Base-by-base conservation (phyloP, 208 protist genomes). In the Crithidia acanthocephali region DNA sequence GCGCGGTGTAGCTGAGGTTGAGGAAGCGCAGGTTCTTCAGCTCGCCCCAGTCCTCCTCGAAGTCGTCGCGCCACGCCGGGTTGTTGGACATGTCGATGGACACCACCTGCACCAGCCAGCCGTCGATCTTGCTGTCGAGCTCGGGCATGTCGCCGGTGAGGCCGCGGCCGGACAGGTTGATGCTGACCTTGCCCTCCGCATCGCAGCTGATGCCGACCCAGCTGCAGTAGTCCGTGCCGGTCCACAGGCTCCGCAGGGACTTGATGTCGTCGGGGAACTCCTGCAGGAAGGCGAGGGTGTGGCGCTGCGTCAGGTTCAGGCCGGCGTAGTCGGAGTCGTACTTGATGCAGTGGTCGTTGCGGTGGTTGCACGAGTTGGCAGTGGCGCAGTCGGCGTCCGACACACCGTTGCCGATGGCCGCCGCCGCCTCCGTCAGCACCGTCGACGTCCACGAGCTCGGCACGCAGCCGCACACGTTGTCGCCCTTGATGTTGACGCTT, bases 51-150 rank as follows among this genome's bases (percentile, higher is more conserved):
- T 20, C 28, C 28, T 13, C 25, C 0, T 35, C 47, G 33, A 79
- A 70, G 27, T 1, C 33, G 35, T 67, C 67, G 32, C 2, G 4
- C 25, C 25, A 73, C 37, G 48, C 53, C 47, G 2, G 20, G 67
- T 79, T 79, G 67, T 70, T 65, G 40, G 44, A 70, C 25, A 79
- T 13, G 57, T 79, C 55, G 27, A 79, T 44, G 16, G 42, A 61
- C 0, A 59, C 55, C 45, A 74, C 68, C 6, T 11, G 30, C 3
- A 74, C 16, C 27, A 52, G 16, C 8, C 9, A 11, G 48, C 50
- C 68, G 10, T 11, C 42, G 33, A 52, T 27, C 33, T 25, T 37
- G 48, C 27, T 56, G 20, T 15, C 5, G 22, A 55, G 2, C 3
- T 18, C 11, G 18, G 72, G 72, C 57, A 77, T 11, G 23, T 9